Evolutionary conservation across 2,329 filamentous ascomycete species (phyloP).

Genomic region (Sporothrix brunneoviolacea): DNA sequence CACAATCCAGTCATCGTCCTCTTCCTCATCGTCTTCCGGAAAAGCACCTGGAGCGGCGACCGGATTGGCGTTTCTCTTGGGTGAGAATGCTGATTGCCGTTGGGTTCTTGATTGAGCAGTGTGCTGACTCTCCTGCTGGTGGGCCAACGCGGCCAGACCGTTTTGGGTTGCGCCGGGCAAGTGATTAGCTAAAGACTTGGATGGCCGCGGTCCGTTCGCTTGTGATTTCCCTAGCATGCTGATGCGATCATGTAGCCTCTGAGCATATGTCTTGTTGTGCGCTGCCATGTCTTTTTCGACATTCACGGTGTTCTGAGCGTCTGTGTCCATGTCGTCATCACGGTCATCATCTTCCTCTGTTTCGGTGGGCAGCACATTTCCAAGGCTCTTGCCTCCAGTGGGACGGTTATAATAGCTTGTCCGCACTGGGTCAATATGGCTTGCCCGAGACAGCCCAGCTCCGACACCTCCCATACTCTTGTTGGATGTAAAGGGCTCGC

Average conservation of each 20-base stretch:
- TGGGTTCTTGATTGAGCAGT: slow-evolving; percentile 10
- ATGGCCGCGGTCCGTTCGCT: slow-evolving; percentile 37
- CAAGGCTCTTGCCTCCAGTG: slow-evolving; percentile 67
- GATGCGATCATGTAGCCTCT: slow-evolving; percentile 87
- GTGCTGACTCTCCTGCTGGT: slow-evolving; percentile 22
- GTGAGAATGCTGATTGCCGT: slow-evolving; percentile 3
- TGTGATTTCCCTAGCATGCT: slow-evolving; percentile 60
- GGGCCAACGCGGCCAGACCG: slow-evolving; percentile 22
- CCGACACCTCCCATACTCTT: slow-evolving; percentile 61
- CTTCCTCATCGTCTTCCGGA: slow-evolving; percentile 34
- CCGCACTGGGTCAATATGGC: slow-evolving; percentile 67
- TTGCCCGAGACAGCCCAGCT: slow-evolving; percentile 64
- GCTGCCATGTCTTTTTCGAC: slow-evolving; percentile 43
- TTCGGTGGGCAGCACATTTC: slow-evolving; percentile 32
- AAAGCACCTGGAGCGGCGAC: slow-evolving; percentile 51
- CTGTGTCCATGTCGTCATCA: slow-evolving; percentile 46
- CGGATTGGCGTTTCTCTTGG: slow-evolving; percentile 11
- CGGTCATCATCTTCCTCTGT: slow-evolving; percentile 34
- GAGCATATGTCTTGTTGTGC: slow-evolving; percentile 87
- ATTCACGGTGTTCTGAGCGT: slow-evolving; percentile 35
- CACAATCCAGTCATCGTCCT: slow-evolving; percentile 59
- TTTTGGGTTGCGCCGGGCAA: no score
- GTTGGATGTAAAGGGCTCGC: slow-evolving; percentile 78
- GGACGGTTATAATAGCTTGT: slow-evolving; percentile 68
- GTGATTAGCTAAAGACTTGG: slow-evolving; percentile 48